A percentile compares a stretch with the other conserved stretches of the same genome.
Evolutionary conservation across 2,329 filamentous ascomycete genomes (phyloP).

Genomic region (Colletotrichum limetticola): DNA sequence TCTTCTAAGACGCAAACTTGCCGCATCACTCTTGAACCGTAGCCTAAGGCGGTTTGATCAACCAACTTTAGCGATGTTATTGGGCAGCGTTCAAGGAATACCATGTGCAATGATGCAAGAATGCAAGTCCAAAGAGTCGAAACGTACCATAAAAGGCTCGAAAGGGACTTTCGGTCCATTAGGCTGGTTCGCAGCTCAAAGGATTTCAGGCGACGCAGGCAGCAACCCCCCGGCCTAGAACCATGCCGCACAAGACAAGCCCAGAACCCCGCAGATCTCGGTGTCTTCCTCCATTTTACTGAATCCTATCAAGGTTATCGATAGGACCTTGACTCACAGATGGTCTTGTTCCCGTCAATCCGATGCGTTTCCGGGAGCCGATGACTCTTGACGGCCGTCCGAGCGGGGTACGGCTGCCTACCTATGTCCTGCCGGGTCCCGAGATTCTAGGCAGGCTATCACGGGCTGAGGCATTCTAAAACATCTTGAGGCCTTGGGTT

Average conservation of each 20-base stretch:
- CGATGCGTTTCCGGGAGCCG: slow-evolving; percentile 1
- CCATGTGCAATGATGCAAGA: too few relatives aligned
- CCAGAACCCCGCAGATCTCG: background rate
- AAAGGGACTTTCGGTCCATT: background rate
- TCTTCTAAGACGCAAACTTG: background rate
- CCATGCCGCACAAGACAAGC: background rate
- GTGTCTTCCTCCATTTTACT: background rate
- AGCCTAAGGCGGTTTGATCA: background rate
- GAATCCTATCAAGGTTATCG: background rate
- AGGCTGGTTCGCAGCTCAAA: background rate
- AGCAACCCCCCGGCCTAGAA: background rate
- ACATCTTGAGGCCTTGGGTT: background rate
- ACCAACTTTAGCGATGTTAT: too few relatives aligned
- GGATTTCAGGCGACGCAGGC: slow-evolving; percentile 12
- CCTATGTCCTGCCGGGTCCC: background rate
- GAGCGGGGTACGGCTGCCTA: slow-evolving; percentile 28
- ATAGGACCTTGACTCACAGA: slow-evolving; percentile 5
- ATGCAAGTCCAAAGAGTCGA: too few relatives aligned
- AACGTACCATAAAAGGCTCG: background rate
- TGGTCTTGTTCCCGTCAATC: background rate
- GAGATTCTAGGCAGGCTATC: background rate
- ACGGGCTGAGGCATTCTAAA: too few relatives aligned
- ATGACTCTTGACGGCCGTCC: slow-evolving; percentile 21
- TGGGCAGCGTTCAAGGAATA: background rate
- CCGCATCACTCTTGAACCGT: too few relatives aligned